Evolutionary conservation across 768 basidiomycete genomes (phyloP).

Genomic region (Calocybe indica): DNA sequence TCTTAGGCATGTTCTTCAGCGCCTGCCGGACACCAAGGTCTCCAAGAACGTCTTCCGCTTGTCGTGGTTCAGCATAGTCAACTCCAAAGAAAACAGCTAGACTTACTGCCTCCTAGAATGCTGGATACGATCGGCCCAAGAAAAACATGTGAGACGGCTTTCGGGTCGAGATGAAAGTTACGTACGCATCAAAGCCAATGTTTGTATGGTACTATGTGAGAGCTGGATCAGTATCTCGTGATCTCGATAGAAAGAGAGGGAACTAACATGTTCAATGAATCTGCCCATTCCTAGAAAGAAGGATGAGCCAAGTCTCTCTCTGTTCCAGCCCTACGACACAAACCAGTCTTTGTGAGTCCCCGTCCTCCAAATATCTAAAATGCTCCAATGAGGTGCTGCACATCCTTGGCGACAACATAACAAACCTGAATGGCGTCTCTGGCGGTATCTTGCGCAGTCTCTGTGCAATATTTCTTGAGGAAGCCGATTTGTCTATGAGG

Average conservation of each 20-base stretch:
- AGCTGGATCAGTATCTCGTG: background rate
- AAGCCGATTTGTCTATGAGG: slow-evolving; percentile 62
- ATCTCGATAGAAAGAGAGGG: background rate
- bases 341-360: slow-evolving; percentile 74
- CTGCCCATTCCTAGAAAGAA: slow-evolving; percentile 10
- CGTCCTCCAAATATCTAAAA: slow-evolving; percentile 76
- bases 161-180: background rate
- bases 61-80: background rate
- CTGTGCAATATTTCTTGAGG: slow-evolving; percentile 74
- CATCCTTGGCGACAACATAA: background rate
- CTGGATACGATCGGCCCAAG: slow-evolving; percentile 4
- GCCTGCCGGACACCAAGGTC: slow-evolving; percentile 60
- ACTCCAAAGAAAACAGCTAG: background rate
- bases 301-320: background rate
- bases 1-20: slow-evolving; percentile 47
- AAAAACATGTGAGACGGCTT: background rate
- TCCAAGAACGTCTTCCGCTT: slow-evolving; percentile 52
- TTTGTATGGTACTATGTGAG: slow-evolving; percentile 16
- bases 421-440: slow-evolving; percentile 56
- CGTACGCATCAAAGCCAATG: slow-evolving; percentile 19
- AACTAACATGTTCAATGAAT: slow-evolving; percentile 17
- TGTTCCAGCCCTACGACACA: slow-evolving; percentile 19
- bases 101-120: slow-evolving; percentile 18
- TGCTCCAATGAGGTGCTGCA: slow-evolving; percentile 14
- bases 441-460: slow-evolving; percentile 73